Evolutionary conservation across 805 yeast genomes (phyloP).

Genomic region (Brettanomyces bruxellensis): DNA sequence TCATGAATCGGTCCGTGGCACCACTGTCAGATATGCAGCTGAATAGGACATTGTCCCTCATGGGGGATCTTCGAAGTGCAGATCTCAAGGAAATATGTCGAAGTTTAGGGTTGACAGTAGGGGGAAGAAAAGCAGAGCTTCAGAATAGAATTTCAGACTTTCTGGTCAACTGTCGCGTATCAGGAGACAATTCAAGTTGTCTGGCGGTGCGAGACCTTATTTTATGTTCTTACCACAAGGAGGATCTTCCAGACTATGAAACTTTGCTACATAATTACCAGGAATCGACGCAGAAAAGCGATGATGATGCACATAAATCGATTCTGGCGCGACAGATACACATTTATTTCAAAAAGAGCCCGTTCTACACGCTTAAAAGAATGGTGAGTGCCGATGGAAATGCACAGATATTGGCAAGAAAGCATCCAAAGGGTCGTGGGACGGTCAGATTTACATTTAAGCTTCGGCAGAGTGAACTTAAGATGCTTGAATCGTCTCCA

Average conservation of each 20-base stretch:
- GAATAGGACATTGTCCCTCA: conserved; percentile 22
- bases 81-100: conserved; percentile 47
- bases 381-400: conserved; percentile 29
- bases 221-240: conserved; percentile 21
- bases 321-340: conserved; percentile 14
- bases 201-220: conserved; percentile 37
- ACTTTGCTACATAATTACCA: not conserved
- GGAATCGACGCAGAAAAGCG: not conserved
- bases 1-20: not conserved
- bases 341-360: conserved; percentile 41
- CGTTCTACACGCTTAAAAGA: conserved; percentile 44
- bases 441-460: conserved; percentile 33
- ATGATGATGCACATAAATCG: not conserved
- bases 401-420: conserved; percentile 35
- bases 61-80: conserved; percentile 35
- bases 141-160: conserved; percentile 43
- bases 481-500: conserved; percentile 23
- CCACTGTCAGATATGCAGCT: not conserved
- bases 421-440: conserved; percentile 36
- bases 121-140: conserved; percentile 57
- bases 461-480: conserved; percentile 34
- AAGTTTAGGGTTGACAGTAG: conserved; percentile 35
- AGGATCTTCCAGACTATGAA: conserved; percentile 2
- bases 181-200: conserved; percentile 34
- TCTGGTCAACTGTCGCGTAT: conserved; percentile 30